phyloP scores from a whole-genome alignment of 768 basidiomycete species.

The Zangia roseola region DNA sequence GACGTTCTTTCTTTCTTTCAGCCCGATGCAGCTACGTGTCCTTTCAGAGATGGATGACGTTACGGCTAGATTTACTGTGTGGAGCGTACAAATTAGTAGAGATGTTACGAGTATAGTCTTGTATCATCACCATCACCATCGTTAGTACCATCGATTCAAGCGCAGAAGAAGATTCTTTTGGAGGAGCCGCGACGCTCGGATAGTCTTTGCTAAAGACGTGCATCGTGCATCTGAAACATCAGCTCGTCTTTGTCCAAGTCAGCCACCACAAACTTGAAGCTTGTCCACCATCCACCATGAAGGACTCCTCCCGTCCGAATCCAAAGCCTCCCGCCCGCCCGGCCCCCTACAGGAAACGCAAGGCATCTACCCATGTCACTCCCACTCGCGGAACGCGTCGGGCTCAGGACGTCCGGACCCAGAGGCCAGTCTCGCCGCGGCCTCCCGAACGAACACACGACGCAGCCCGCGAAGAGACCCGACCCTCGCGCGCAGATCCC shows the following conservation, averaged over 20 bases:
- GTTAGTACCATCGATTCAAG: too few species aligned
- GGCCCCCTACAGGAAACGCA: slow-evolving; percentile 22
- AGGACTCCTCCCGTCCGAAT: slow-evolving; percentile 21
- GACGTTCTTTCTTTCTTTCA: too few species aligned
- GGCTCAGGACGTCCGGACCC: slow-evolving; percentile 6
- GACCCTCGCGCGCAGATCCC: not conserved
- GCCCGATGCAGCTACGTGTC: too few species aligned
- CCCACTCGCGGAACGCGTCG: slow-evolving; percentile 13
- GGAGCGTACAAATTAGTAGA: too few species aligned
- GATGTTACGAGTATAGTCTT: too few species aligned
- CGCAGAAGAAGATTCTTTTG: not conserved
- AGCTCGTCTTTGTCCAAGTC: slow-evolving; percentile 7
- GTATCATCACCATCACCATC: too few species aligned
- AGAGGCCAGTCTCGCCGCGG: not conserved
- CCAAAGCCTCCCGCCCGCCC: slow-evolving; percentile 5
- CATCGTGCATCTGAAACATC: slow-evolving; percentile 2
- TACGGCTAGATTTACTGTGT: too few species aligned
- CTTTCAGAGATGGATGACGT: too few species aligned
- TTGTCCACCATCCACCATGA: slow-evolving; percentile 20
- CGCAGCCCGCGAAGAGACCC: slow-evolving; percentile 6
- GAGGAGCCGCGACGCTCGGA: slow-evolving; percentile 10
- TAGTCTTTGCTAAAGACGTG: slow-evolving; percentile 1
- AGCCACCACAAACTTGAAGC: slow-evolving; percentile 16
- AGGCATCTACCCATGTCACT: slow-evolving; percentile 1
- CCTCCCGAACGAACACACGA: slow-evolving; percentile 6